Percentiles rank a stretch among this genome's conserved stretches.
These are phyloP conservation scores for Apiospora saccharicola DNA, from an alignment of 2,329 filamentous ascomycete species.

Conservation along the genomic window DNA sequence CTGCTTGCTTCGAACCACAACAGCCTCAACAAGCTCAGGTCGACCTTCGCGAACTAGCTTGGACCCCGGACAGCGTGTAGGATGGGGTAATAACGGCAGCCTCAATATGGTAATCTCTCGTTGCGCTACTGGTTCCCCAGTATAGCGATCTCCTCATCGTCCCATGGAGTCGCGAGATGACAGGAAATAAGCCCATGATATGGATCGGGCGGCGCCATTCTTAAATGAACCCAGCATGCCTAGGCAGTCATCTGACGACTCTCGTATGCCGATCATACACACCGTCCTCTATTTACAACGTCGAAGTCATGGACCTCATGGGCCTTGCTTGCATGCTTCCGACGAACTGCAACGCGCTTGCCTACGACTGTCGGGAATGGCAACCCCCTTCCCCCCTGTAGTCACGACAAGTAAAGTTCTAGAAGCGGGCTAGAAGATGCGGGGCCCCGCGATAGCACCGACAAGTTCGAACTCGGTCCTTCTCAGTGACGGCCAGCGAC, in stretches of 20 bases:
- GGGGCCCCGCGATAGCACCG: conserved; percentile 23
- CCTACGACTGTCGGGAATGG: neutral
- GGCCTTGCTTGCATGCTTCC: neutral
- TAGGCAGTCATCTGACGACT: neutral
- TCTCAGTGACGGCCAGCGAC: neutral
- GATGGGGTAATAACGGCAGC: neutral
- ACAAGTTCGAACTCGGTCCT: neutral
- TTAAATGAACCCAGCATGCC: neutral
- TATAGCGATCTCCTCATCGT: neutral
- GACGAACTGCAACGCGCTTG: neutral
- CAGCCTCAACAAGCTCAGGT: neutral
- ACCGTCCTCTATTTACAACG: neutral
- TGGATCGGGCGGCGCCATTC: neutral
- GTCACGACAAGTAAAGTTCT: neutral
- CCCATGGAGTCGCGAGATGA: neutral
- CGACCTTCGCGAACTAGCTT: neutral
- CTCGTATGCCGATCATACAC: neutral
- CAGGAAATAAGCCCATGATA: no score
- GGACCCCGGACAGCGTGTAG: neutral
- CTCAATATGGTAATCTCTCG: neutral
- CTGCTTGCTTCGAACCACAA: neutral
- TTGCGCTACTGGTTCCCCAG: neutral
- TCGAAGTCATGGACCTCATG: neutral
- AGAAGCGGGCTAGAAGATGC: conserved; percentile 22
- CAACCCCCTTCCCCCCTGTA: neutral